Percentiles rank a stretch among this genome's conserved stretches.
Conservation (phyloP, 495 filamentous ascomycete genomes). For the Podospora fimiseda region DNA sequence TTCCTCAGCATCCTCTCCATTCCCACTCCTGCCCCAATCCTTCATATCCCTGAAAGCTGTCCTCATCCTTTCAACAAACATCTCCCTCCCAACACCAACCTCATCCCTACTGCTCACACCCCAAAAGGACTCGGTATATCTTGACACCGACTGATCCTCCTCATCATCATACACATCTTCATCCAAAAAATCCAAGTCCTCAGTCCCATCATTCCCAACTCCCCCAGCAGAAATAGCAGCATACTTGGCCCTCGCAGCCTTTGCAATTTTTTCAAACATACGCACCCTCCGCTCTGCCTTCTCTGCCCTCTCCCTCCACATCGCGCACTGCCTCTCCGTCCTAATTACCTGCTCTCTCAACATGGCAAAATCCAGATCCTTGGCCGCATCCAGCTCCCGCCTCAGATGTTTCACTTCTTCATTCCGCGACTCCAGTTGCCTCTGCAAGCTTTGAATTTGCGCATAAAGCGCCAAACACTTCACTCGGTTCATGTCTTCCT, state of each 20-base stretch:
- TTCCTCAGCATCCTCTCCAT: not conserved
- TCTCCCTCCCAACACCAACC: not conserved
- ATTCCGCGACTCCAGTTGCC: constrained; percentile 29
- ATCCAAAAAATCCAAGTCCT: not conserved
- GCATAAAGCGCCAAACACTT: constrained; percentile 37
- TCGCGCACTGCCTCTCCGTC: constrained; percentile 35
- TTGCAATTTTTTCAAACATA: constrained; percentile 30
- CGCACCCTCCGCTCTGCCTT: constrained; percentile 42
- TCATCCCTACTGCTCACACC: not conserved
- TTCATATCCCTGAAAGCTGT: not conserved
- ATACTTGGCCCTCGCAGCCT: not conserved
- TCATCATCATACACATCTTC: not conserved
- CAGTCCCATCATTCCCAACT: not conserved
- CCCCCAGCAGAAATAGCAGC: not conserved
- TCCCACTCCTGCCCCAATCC: not conserved
- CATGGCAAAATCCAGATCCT: constrained; percentile 31
- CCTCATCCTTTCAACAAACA: constrained; percentile 1
- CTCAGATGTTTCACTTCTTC: constrained; percentile 39
- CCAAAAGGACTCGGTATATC: not conserved
- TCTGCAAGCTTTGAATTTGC: constrained; percentile 41
- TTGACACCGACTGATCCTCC: not conserved
- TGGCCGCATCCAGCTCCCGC: constrained; percentile 34
- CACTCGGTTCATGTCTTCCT: constrained; percentile 9
- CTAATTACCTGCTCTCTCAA: constrained; percentile 39
- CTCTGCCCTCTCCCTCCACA: constrained; percentile 47